phyloP scores from a whole-genome alignment of 371 early-diverging fungal genomes.

The Mucor circinelloides region DNA sequence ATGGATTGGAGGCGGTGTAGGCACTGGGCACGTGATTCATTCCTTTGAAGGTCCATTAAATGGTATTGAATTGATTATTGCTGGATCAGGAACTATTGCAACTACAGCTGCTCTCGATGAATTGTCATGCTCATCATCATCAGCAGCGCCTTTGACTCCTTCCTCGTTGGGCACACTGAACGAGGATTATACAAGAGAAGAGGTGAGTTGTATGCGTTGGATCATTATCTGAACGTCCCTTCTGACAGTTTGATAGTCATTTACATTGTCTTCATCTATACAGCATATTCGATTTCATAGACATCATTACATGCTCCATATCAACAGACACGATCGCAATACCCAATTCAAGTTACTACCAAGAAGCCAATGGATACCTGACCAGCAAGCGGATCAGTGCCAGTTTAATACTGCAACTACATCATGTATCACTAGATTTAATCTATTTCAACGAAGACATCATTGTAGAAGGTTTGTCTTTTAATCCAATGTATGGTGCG shows the following conservation, averaged over 20 bases:
- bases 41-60: constrained; percentile 20
- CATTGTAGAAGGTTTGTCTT: constrained; percentile 29
- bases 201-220: neutral
- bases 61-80: constrained; percentile 24
- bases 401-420: constrained; percentile 11
- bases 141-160: neutral
- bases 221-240: neutral
- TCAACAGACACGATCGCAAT: constrained; percentile 6
- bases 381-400: constrained; percentile 12
- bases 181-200: neutral
- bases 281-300: neutral
- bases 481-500: neutral
- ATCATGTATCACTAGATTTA: constrained; percentile 18
- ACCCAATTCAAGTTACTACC: constrained; percentile 17
- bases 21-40: constrained; percentile 24
- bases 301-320: constrained; percentile 18
- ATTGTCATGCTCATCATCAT: neutral
- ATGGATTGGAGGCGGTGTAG: constrained; percentile 28
- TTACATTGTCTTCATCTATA: neutral
- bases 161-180: neutral
- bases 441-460: constrained; percentile 25
- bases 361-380: constrained; percentile 20
- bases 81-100: constrained; percentile 21
- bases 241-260: neutral
- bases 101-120: neutral